Conservation (phyloP, 2,329 filamentous ascomycete species). For the Monilinia vaccinii-corymbosi region DNA sequence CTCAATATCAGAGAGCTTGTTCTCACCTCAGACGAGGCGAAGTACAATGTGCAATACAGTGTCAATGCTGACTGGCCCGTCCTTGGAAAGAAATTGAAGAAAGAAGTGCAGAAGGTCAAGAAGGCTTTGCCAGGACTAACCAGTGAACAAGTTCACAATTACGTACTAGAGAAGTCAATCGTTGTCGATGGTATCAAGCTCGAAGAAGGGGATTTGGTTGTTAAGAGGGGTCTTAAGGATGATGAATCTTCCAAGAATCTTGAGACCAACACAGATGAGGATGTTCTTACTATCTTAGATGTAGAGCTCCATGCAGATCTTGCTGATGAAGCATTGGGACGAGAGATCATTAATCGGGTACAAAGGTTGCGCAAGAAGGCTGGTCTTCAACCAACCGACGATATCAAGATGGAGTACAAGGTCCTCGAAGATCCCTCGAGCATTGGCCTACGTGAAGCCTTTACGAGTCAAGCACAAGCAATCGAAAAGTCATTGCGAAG, state of each 20-base stretch:
- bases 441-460: slow-evolving; percentile 61
- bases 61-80: slow-evolving; percentile 88
- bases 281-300: slow-evolving; percentile 88
- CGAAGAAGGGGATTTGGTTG: slow-evolving; percentile 70
- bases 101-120: slow-evolving; percentile 85
- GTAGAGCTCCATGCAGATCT: slow-evolving; percentile 74
- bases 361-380: slow-evolving; percentile 92
- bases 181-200: slow-evolving; percentile 79
- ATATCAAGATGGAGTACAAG: slow-evolving; percentile 89
- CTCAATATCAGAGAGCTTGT: slow-evolving; percentile 82
- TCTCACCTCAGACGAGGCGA: slow-evolving; percentile 76
- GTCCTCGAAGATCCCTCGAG: slow-evolving; percentile 72
- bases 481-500: slow-evolving; percentile 73
- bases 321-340: slow-evolving; percentile 76
- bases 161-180: slow-evolving; percentile 64
- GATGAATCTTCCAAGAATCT: slow-evolving; percentile 61
- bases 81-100: slow-evolving; percentile 94
- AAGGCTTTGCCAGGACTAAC: slow-evolving; percentile 74
- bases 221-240: slow-evolving; percentile 71
- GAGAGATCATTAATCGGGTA: slow-evolving; percentile 88
- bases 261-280: slow-evolving; percentile 80
- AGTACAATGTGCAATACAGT: slow-evolving; percentile 87
- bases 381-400: slow-evolving; percentile 81
- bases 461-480: slow-evolving; percentile 54
- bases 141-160: slow-evolving; percentile 72